These are phyloP conservation scores for Retiboletus flavoniger DNA, from an alignment of 1,284 basidiomycete species.

Conservation along the genomic window DNA sequence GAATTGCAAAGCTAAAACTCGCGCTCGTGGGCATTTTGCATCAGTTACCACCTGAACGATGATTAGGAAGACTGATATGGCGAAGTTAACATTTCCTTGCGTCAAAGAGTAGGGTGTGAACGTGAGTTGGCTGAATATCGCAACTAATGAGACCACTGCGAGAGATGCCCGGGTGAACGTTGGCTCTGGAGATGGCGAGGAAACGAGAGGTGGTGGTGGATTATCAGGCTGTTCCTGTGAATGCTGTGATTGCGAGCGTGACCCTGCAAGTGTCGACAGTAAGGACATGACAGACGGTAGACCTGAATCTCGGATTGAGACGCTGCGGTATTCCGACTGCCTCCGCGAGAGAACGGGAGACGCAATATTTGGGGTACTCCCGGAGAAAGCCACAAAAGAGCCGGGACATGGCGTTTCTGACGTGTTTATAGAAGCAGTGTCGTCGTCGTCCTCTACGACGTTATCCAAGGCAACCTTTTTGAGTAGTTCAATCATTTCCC, in stretches of 20 bases:
- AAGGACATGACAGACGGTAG: slow-evolving; percentile 64
- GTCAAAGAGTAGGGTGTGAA: slow-evolving; percentile 61
- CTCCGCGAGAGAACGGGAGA: slow-evolving; percentile 57
- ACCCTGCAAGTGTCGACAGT: slow-evolving; percentile 57
- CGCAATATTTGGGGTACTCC: slow-evolving; percentile 36
- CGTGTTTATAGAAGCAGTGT: slow-evolving; percentile 40
- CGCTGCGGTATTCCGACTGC: slow-evolving; percentile 49
- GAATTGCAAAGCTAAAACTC: slow-evolving; percentile 82
- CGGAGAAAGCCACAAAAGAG: slow-evolving; percentile 30
- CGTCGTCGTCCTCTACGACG: slow-evolving; percentile 40
- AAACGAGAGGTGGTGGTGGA: slow-evolving; percentile 30
- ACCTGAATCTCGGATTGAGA: slow-evolving; percentile 37
- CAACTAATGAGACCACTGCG: slow-evolving; percentile 63
- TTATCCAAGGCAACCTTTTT: slow-evolving; percentile 39
- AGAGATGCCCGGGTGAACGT: slow-evolving; percentile 48
- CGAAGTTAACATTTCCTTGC: slow-evolving; percentile 46
- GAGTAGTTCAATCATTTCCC: slow-evolving; percentile 41
- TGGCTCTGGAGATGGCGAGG: slow-evolving; percentile 27
- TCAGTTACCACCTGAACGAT: slow-evolving; percentile 46
- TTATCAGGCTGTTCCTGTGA: slow-evolving; percentile 33
- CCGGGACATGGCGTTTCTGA: slow-evolving; percentile 39
- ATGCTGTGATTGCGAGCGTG: slow-evolving; percentile 56
- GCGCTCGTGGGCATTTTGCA: slow-evolving; percentile 58
- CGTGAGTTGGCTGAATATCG: slow-evolving; percentile 65
- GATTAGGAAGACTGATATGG: slow-evolving; percentile 50